These are phyloP conservation scores for Podaxis sp. DNA, from an alignment of 768 basidiomycete genomes.

Conservation along the genomic window DNA sequence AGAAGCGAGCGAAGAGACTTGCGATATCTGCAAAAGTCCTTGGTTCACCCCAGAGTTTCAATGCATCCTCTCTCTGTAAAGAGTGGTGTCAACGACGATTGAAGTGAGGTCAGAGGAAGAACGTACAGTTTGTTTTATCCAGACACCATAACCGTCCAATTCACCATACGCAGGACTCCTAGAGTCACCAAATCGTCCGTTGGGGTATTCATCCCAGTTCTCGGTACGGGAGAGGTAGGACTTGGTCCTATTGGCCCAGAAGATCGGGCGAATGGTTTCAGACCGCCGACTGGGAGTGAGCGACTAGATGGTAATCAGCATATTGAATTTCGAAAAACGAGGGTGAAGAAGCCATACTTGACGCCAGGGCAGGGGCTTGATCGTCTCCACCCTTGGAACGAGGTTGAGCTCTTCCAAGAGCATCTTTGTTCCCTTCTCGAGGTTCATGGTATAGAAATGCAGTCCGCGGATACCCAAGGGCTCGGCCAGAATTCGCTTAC, in stretches of 20 bases:
- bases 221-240: conserved; percentile 96
- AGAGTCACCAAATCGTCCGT: conserved; percentile 97
- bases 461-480: conserved; percentile 84
- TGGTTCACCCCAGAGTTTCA: conserved; percentile 88
- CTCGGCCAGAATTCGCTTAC: conserved; percentile 77
- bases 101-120: conserved; percentile 7
- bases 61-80: conserved; percentile 78
- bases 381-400: conserved; percentile 83
- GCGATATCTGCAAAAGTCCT: conserved; percentile 63
- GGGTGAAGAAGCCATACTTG: conserved; percentile 52
- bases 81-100: background rate
- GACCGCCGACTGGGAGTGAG: conserved; percentile 89
- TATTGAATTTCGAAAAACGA: background rate
- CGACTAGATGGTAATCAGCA: conserved; percentile 48
- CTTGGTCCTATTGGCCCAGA: conserved; percentile 97
- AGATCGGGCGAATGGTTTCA: conserved; percentile 95
- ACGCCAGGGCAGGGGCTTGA: conserved; percentile 97
- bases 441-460: conserved; percentile 97
- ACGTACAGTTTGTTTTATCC: conserved; percentile 80
- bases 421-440: conserved; percentile 95
- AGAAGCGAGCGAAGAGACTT: conserved; percentile 82
- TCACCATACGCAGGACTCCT: conserved; percentile 98
- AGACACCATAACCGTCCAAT: conserved; percentile 94
- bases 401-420: conserved; percentile 89
- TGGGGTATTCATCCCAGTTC: conserved; percentile 99